Percentiles rank a stretch among this genome's conserved stretches.
Conservation (phyloP, 768 basidiomycete genomes). For the Mycena indigotica region DNA sequence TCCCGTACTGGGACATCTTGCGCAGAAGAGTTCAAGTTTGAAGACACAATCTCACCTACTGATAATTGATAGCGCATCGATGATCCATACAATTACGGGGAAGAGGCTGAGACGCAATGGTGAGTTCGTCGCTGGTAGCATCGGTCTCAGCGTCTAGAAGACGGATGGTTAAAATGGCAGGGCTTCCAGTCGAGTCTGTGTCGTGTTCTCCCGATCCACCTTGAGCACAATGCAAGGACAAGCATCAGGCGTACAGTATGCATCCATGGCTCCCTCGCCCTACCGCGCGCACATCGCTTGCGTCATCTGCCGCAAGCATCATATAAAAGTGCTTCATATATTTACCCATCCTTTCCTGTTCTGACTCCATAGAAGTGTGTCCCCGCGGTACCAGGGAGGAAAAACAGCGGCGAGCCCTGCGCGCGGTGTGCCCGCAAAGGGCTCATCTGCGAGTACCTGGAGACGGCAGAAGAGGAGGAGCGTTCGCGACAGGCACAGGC, state of each 20-base stretch:
- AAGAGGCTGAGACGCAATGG: background rate
- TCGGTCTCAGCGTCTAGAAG: background rate
- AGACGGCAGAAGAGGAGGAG: background rate
- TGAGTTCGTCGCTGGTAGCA: background rate
- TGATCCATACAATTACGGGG: no score
- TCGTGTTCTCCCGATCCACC: no score
- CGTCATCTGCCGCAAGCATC: constrained; percentile 1
- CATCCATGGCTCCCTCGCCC: background rate
- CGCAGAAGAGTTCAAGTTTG: no score
- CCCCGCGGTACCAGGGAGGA: background rate
- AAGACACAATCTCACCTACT: no score
- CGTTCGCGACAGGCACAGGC: background rate
- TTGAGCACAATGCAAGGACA: background rate
- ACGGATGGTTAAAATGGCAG: background rate
- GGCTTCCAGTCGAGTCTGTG: no score
- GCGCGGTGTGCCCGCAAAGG: background rate
- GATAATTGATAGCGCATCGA: no score
- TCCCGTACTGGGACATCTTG: no score
- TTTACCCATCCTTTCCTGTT: background rate
- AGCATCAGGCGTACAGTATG: background rate
- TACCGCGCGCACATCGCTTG: background rate
- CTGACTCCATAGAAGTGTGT: background rate
- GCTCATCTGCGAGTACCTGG: background rate
- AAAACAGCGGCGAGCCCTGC: background rate
- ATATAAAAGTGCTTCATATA: background rate